Base-by-base conservation (phyloP, 805 yeast species). In the Kazachstania viticola region DNA sequence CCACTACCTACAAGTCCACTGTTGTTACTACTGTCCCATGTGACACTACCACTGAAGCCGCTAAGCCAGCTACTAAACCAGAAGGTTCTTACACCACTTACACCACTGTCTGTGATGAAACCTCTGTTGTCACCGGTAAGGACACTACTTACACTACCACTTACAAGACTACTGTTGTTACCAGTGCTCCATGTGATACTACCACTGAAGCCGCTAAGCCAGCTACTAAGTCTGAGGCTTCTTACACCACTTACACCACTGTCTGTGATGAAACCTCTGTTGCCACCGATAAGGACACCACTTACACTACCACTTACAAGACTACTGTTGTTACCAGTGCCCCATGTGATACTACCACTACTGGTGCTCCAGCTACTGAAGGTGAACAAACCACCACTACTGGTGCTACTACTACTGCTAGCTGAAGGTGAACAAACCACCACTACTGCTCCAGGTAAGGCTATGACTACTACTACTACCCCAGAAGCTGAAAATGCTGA, bases 151-250 rank as follows among this genome's bases (percentile, higher is more conserved):
- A 26, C 28, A 26, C 28, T n/a, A 26, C 22, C 11, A 11, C 11
- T 19, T 19, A 19, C 22, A 8, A 35, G 13, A 14, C 40, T 25
- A 19, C 42, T 12, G 17, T 26, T 8, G 25, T 34, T 19, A n/a
- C n/a, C n/a, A n/a, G n/a, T n/a, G 22, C 11, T 19, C 9, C 7
- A 19, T 19, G 22, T 19, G 11, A 7, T 11, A 11, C 7, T 7
- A 8, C 9, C 11, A 11, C 22, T 19, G 22, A 19, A 19, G 22
- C 22, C 11, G 22, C 22, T n/a, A n/a, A n/a, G n/a, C n/a, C n/a
- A n/a, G n/a, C n/a, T n/a, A n/a, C n/a, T n/a, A n/a, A n/a, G n/a
- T n/a, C n/a, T n/a, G n/a, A n/a, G n/a, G n/a, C n/a, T n/a, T n/a
- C n/a, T n/a, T n/a, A n/a, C n/a, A 19, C 22, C 11, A 11, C 22